These are phyloP conservation scores for Rhizopus arrhizus DNA, from an alignment of 371 early-diverging fungal genomes.

Conservation along the genomic window DNA sequence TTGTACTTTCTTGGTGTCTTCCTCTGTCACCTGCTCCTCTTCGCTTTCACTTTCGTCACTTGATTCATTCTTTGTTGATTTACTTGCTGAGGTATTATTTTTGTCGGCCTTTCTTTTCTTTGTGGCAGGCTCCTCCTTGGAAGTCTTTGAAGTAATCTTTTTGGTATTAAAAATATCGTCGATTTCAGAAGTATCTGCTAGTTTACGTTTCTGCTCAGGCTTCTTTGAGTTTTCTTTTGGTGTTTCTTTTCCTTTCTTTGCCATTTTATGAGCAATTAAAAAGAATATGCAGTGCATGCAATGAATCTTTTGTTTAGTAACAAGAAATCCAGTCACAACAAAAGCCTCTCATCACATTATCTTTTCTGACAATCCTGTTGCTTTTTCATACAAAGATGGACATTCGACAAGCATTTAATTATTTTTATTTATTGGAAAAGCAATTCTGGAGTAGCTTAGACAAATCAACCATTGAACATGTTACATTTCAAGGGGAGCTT, in stretches of 20 bases:
- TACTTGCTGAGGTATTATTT: conserved; percentile 7
- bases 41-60: conserved; percentile 24
- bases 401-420: conserved; percentile 17
- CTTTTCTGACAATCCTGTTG: no score
- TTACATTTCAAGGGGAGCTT: conserved; percentile 25
- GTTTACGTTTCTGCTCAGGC: conserved; percentile 10
- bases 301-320: no score
- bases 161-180: conserved; percentile 52
- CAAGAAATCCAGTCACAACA: no score
- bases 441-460: conserved; percentile 25
- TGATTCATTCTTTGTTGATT: conserved; percentile 9
- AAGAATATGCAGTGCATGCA: no score
- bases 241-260: conserved; percentile 16
- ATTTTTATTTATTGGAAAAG: conserved; percentile 18
- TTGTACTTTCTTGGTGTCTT: conserved; percentile 30
- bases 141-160: conserved; percentile 16
- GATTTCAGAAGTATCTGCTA: conserved; percentile 39
- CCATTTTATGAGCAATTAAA: conserved; percentile 8
- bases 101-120: conserved; percentile 16
- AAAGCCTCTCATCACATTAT: no score
- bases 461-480: conserved; percentile 6
- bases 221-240: not conserved
- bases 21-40: conserved; percentile 24
- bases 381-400: conserved; percentile 9
- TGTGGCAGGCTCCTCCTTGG: conserved; percentile 24